A percentile compares a stretch with the other conserved stretches of the same genome.
phyloP scores from a whole-genome alignment of 805 yeast species.

The Metschnikowia cubensis region DNA sequence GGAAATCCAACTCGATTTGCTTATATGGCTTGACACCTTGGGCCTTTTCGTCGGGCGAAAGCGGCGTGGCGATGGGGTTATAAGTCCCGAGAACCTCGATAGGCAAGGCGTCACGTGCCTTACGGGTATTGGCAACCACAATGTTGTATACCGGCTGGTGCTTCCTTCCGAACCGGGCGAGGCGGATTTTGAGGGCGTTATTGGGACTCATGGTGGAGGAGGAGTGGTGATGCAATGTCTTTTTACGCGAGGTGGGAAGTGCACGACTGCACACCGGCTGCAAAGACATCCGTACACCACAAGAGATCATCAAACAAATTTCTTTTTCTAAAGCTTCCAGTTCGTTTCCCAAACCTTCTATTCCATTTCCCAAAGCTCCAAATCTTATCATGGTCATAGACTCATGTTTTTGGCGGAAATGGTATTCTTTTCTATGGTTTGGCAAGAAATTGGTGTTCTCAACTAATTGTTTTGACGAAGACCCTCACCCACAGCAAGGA shows the following conservation, averaged over 20 bases:
- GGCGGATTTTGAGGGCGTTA: conserved; percentile 69
- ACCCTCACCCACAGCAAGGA: too few species aligned
- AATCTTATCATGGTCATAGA: too few species aligned
- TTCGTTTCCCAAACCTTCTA: too few species aligned
- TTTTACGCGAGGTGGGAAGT: background rate
- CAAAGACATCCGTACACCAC: conserved; percentile 1
- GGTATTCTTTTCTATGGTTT: too few species aligned
- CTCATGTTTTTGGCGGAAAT: too few species aligned
- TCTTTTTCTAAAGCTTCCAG: too few species aligned
- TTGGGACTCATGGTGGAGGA: conserved; percentile 13
- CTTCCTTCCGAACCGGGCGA: conserved; percentile 89
- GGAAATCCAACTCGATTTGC: conserved; percentile 79
- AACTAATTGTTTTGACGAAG: too few species aligned
- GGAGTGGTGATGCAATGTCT: background rate
- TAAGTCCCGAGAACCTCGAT: conserved; percentile 94
- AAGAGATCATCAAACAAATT: background rate
- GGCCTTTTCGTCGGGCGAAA: conserved; percentile 57
- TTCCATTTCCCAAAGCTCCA: too few species aligned
- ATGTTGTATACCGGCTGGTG: conserved; percentile 88
- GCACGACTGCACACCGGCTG: background rate
- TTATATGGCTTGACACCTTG: conserved; percentile 61
- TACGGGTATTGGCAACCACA: conserved; percentile 71
- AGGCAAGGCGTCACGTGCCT: conserved; percentile 86
- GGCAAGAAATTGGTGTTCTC: too few species aligned
- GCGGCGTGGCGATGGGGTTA: conserved; percentile 74